Conservation (phyloP, 495 filamentous ascomycete genomes). For the Xylaria castorea region DNA sequence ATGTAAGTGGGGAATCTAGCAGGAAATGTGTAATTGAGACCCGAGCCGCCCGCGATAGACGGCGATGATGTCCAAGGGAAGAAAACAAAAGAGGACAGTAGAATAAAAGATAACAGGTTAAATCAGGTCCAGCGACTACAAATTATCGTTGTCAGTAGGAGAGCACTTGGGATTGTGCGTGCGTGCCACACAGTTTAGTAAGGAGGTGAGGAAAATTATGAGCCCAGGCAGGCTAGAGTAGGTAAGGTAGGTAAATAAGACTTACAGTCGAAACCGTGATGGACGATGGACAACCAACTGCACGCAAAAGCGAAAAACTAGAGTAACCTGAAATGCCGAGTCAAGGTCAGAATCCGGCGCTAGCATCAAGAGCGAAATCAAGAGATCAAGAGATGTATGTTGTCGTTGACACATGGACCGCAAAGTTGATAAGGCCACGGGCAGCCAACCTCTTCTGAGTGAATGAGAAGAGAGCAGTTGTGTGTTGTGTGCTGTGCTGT, state of each 20-base stretch:
- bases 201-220: slow-evolving; percentile 25
- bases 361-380: neutral
- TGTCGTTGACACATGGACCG: neutral
- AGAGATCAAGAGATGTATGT: neutral
- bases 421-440: neutral
- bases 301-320: neutral
- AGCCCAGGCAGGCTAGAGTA: neutral
- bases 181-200: slow-evolving; percentile 15
- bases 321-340: slow-evolving; percentile 3
- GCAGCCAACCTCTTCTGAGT: slow-evolving; percentile 2
- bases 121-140: neutral
- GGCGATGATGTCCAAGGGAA: slow-evolving; percentile 2
- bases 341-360: neutral
- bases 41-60: slow-evolving; percentile 19
- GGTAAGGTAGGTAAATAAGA: slow-evolving; percentile 6
- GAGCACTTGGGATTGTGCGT: slow-evolving; percentile 3
- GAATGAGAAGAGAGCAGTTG: neutral
- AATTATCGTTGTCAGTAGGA: slow-evolving; percentile 13
- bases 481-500: neutral
- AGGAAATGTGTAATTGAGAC: slow-evolving; percentile 21
- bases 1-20: slow-evolving; percentile 42
- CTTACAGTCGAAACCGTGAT: slow-evolving; percentile 3
- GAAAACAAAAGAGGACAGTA: slow-evolving; percentile 4
- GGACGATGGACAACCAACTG: neutral
- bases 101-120: slow-evolving; percentile 1